A percentile compares a stretch with the other conserved stretches of the same genome.
These are phyloP conservation scores for Xylaria sp. DNA, from an alignment of 2,329 filamentous ascomycete species.

Conservation along the genomic window DNA sequence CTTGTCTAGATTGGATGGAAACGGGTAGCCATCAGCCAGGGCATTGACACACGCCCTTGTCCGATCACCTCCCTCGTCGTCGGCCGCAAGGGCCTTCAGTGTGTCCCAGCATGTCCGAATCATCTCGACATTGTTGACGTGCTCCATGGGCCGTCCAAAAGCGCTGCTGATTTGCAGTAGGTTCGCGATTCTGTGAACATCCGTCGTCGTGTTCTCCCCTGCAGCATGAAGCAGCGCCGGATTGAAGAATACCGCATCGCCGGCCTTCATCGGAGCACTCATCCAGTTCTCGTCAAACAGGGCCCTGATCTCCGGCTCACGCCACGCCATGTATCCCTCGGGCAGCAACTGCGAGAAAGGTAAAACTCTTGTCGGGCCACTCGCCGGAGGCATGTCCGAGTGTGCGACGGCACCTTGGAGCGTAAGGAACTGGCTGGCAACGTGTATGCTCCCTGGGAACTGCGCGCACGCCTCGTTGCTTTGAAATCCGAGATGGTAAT, in stretches of 20 bases:
- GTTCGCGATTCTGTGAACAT: slow-evolving; percentile 66
- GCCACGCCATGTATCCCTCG: slow-evolving; percentile 68
- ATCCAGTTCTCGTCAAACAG: slow-evolving; percentile 66
- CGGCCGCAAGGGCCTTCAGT: slow-evolving; percentile 41
- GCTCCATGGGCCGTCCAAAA: slow-evolving; percentile 73
- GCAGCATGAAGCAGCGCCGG: slow-evolving; percentile 72
- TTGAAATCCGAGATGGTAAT: slow-evolving; percentile 74
- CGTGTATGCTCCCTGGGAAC: slow-evolving; percentile 64
- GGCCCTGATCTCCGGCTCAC: slow-evolving; percentile 60
- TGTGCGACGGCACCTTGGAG: slow-evolving; percentile 73
- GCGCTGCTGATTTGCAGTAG: slow-evolving; percentile 70
- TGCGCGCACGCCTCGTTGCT: slow-evolving; percentile 56
- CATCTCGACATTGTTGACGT: slow-evolving; percentile 61
- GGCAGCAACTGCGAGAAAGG: slow-evolving; percentile 69
- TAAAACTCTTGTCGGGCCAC: slow-evolving; percentile 68
- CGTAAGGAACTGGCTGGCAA: slow-evolving; percentile 66
- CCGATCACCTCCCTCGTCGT: slow-evolving; percentile 13
- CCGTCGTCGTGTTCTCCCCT: slow-evolving; percentile 62
- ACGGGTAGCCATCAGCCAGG: slow-evolving; percentile 65
- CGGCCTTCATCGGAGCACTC: slow-evolving; percentile 61
- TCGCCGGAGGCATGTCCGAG: slow-evolving; percentile 66
- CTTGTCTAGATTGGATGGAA: slow-evolving; percentile 66
- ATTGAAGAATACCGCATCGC: slow-evolving; percentile 72
- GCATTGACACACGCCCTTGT: slow-evolving; percentile 50
- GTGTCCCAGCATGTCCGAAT: slow-evolving; percentile 58